phyloP scores from a whole-genome alignment of 2,329 filamentous ascomycete genomes.

The Akanthomyces lecanii region DNA sequence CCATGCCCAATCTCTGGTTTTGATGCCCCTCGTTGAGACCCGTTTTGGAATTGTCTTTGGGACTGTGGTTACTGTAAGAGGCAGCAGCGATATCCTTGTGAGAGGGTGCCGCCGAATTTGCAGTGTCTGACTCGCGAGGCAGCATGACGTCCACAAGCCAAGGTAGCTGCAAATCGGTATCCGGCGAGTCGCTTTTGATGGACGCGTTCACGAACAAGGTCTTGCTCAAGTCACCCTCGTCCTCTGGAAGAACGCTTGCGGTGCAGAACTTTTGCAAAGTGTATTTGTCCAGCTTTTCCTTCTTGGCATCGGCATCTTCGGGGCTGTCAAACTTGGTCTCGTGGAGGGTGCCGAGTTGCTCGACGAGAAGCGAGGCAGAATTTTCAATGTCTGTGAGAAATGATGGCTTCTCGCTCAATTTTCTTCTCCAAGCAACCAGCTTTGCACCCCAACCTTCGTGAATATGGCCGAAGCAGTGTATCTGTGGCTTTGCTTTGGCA shows the following conservation, averaged over 20 bases:
- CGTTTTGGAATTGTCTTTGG: no score
- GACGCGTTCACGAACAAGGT: slow-evolving; percentile 55
- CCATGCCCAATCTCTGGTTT: no score
- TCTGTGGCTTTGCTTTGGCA: slow-evolving; percentile 25
- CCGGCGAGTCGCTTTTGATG: slow-evolving; percentile 42
- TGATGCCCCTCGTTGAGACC: no score
- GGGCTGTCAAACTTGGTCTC: not conserved
- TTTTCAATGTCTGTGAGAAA: slow-evolving; percentile 49
- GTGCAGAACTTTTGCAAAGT: not conserved
- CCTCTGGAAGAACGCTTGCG: not conserved
- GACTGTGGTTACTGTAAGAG: no score
- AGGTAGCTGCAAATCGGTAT: slow-evolving; percentile 55
- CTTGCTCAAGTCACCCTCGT: slow-evolving; percentile 27
- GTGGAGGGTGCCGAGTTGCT: not conserved
- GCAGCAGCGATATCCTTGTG: no score
- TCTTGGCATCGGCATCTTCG: not conserved
- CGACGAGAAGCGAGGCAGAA: slow-evolving; percentile 33
- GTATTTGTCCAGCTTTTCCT: not conserved
- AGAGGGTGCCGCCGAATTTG: no score
- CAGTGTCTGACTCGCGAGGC: not conserved
- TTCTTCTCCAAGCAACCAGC: slow-evolving; percentile 42
- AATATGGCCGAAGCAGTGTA: slow-evolving; percentile 37
- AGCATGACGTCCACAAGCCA: slow-evolving; percentile 9
- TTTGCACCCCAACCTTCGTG: slow-evolving; percentile 36
- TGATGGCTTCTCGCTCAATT: slow-evolving; percentile 28